Percentiles rank a stretch among this genome's conserved stretches.
These are phyloP conservation scores for Hypsizygus marmoreus DNA, from an alignment of 768 basidiomycete species.

Conservation along the genomic window DNA sequence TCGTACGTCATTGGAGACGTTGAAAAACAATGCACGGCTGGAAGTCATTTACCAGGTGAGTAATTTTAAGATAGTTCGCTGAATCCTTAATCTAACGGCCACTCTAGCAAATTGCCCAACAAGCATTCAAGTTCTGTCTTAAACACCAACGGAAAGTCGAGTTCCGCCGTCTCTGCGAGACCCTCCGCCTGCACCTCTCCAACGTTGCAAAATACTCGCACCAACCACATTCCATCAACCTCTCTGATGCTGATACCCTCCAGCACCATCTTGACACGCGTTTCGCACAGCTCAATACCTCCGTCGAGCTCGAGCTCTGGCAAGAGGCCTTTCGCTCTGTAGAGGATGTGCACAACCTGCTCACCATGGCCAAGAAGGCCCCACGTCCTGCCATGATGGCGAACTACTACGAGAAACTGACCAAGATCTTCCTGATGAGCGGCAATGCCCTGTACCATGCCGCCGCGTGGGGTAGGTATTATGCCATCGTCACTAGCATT, in stretches of 20 bases:
- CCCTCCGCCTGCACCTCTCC: constrained; percentile 88
- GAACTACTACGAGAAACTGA: constrained; percentile 97
- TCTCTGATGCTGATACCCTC: constrained; percentile 91
- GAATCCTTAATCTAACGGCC: constrained; percentile 2
- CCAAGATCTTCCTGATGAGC: constrained; percentile 94
- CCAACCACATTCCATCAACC: constrained; percentile 92
- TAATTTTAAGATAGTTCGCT: constrained; percentile 5
- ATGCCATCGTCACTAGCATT: constrained; percentile 67
- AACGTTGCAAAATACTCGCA: constrained; percentile 96
- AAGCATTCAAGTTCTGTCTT: constrained; percentile 96
- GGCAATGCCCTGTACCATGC: constrained; percentile 96
- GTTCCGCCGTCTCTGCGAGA: constrained; percentile 95
- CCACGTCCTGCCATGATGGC: constrained; percentile 97
- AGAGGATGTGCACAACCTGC: constrained; percentile 95
- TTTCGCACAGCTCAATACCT: constrained; percentile 94
- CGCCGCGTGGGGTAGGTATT: constrained; percentile 91
- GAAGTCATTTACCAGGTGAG: constrained; percentile 93
- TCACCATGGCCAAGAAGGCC: constrained; percentile 91
- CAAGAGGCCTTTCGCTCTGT: constrained; percentile 98
- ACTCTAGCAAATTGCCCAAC: constrained; percentile 86
- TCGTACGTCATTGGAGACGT: constrained; percentile 90
- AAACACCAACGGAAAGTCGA: constrained; percentile 94
- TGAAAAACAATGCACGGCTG: constrained; percentile 92
- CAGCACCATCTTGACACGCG: constrained; percentile 96
- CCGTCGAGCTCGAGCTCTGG: constrained; percentile 98